Base-by-base conservation (phyloP, 2,329 filamentous ascomycete genomes). In the Nigrospora osmanthi region DNA sequence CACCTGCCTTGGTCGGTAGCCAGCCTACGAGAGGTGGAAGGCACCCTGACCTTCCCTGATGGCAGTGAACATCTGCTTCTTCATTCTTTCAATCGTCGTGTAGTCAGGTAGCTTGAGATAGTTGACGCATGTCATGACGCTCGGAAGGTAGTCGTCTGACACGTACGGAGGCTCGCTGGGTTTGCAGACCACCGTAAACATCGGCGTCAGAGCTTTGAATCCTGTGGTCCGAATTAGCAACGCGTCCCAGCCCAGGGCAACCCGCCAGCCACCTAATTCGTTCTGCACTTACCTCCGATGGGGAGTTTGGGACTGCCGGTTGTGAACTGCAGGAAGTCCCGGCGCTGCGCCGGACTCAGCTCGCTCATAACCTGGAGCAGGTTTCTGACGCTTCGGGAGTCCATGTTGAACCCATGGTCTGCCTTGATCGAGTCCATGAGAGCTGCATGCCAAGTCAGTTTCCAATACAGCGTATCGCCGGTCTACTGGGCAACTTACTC, bases 41-140 rank as follows among this genome's bases (percentile, higher is more conserved):
- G 94, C 93, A 30, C 93, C 93, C 64, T 98, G 93, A 19, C 93
- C 93, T 70, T 98, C 94, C 64, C 82, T 87, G 62, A 95, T 95
- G 23, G 93, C 94, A 52, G 84, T 85, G 52, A 79, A 81, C 44
- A 98, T 74, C 63, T 88, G 87, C 61, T 85, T 78, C 58, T 78
- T 83, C 67, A 98, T 81, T 42, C 85, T 75, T 2, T 87, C 79
- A 50, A 95, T 70, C 54, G 72, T 81, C 53, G 83, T 91, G 67
- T 98, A 98, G 66, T 98, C 89, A 16, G 93, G 93, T 59, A 98
- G 77, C 69, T 98, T 98, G 58, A 98, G 80, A 63, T 98, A 98
- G 66, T 98, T 98, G 67, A 95, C 93, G 64, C 94, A 98, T 11
- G 94, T 98, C 94, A 98, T 98, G 63, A 98, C 94, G 62, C 90